Evolutionary conservation across 176 grass and related monocot species (phyloP), one percentile per base, ranked within the genome.

Genomic region (Poa annua): DNA sequence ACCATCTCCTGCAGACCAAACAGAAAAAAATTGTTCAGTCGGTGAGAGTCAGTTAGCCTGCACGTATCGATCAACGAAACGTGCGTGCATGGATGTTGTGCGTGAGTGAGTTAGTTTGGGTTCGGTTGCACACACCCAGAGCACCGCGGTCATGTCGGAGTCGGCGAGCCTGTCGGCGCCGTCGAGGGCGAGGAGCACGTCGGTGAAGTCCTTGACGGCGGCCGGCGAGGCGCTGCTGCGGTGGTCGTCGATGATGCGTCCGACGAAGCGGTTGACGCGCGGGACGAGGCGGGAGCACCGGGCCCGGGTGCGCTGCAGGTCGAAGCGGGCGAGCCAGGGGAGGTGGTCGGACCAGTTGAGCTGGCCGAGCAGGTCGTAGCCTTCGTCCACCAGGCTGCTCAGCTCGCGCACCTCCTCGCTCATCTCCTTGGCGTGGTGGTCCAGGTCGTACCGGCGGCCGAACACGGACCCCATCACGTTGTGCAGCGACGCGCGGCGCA

Each of bases 331-430:
- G 24, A 98, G 82, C 64, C 84, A 77, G 2, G 89, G 92, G 45
- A 98, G 91, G 80, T 98, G 92, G 85, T 98, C 96, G 26, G 96
- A 95, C 92, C 96, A 98, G 78, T 93, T 95, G 83, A 93, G 75
- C 87, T 85, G 73, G 8, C 92, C 92, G 7, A 98, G 80, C 47
- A 98, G 57, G 67, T 93, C 87, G 84, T 98, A 98, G 4, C 96
- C 96, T 85, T 98, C 96, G 76, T 93, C 87, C 20, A 98, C 96
- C 45, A 98, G 79, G 7, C 4, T 3, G 19, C 87, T 42, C 85
- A 98, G 77, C 87, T 92, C 85, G 44, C 76, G 49, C 14, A 80
- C 78, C 88, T 98, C 96, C 0, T 73, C 47, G 56, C 45, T 81
- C 55, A n/a, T n/a, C n/a, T 93, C 90, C 32, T 45, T 59, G 49